Percentiles rank a stretch among this genome's conserved stretches.
phyloP scores from a whole-genome alignment of 768 basidiomycete genomes.

The Rhodotorula sphaerocarpa region DNA sequence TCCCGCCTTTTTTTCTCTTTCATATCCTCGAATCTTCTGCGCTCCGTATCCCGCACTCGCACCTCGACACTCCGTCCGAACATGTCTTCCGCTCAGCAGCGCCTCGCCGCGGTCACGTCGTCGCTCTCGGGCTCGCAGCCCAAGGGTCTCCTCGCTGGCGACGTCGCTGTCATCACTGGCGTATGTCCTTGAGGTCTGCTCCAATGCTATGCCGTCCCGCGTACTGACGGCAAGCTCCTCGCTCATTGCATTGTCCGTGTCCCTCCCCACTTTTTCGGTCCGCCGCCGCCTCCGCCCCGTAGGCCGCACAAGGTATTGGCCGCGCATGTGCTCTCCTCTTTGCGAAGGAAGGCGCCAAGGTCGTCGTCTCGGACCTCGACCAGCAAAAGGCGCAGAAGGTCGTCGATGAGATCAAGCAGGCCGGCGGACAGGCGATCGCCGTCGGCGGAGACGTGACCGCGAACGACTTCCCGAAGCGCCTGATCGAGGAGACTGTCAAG shows the following conservation, averaged over 20 bases:
- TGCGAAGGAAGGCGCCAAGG: slow-evolving; percentile 77
- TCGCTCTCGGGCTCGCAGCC: slow-evolving; percentile 12
- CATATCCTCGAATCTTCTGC: neutral
- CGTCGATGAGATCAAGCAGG: slow-evolving; percentile 61
- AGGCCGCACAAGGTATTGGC: slow-evolving; percentile 61
- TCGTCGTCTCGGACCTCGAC: slow-evolving; percentile 81
- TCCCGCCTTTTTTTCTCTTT: neutral
- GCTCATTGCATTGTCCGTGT: neutral
- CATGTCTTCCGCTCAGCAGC: slow-evolving; percentile 25
- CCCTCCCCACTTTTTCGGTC: neutral
- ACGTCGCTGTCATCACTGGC: slow-evolving; percentile 83
- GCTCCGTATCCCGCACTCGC: neutral
- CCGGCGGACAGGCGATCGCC: slow-evolving; percentile 64
- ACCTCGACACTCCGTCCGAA: too few species aligned
- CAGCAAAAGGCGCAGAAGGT: slow-evolving; percentile 58
- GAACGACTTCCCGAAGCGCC: slow-evolving; percentile 69
- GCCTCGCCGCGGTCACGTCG: slow-evolving; percentile 13
- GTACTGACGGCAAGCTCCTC: neutral
- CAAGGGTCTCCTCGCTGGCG: slow-evolving; percentile 40
- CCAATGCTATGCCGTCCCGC: too few species aligned
- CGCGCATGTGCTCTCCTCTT: slow-evolving; percentile 65
- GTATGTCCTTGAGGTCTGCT: slow-evolving; percentile 39
- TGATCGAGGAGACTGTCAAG: slow-evolving; percentile 66
- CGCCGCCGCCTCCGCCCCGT: neutral
- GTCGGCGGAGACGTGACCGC: slow-evolving; percentile 77